Evolutionary conservation across 2,329 filamentous ascomycete genomes (phyloP), one percentile per base, ranked within the genome.

Genomic region (Tolypocladium sp.): DNA sequence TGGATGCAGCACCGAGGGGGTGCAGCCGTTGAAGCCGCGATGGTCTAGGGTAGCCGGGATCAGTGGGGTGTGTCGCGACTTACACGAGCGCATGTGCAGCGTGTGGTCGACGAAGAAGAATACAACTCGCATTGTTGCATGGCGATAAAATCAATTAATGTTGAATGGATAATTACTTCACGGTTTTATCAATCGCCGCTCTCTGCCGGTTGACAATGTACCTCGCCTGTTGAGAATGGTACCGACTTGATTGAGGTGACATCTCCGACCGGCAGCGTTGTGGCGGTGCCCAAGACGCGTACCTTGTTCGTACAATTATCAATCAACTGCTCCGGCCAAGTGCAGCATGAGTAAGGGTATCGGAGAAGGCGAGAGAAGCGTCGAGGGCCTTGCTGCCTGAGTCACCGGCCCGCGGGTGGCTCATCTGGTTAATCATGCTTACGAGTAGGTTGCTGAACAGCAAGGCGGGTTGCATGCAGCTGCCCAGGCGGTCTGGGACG

Each of bases 401-500:
- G 49, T 37, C 49, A 53, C 49, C 49, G 6, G 30, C 27, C 49
- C 2, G 49, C n/a, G 30, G 30, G 33, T n/a, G 30, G 30, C 49
- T n/a, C 49, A 15, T 20, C 49, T 2, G 49, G 49, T 20, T 13
- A 17, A 35, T 13, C 7, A 6, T 17, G 27, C 27, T 52, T 15
- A n/a, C n/a, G n/a, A n/a, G n/a, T n/a, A 9, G n/a, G 33, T 42
- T n/a, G 57, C 27, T 25, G 57, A 38, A 27, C 53, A n/a, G 25
- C 52, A 44, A 12, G 57, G 57, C 55, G 56, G 59, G 57, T 59
- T 59, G 58, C 59, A 63, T 62, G 64, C 61, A 64, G 53, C 49
- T 44, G 54, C 61, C 62, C 61, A 63, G 63, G 62, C 58, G 63
- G 61, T 61, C 63, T 60, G 60, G 62, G 57, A 60, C 60, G 60